A percentile compares a stretch with the other conserved stretches of the same genome.
Evolutionary conservation across 257 asterid species (phyloP).

Genomic region (Solanum clarkiae): DNA sequence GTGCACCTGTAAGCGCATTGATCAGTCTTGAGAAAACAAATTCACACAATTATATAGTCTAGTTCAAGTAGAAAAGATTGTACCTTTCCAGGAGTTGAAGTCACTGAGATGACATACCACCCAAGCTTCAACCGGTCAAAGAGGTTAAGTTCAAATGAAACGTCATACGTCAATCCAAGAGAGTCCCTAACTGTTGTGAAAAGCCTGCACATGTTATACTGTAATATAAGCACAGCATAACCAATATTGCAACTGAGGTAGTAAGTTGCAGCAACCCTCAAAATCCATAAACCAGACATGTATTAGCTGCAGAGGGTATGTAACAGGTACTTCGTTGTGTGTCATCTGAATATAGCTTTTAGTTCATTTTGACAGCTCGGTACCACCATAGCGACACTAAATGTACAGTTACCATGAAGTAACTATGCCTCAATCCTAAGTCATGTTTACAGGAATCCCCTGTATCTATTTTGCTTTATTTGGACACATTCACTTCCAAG

Average conservation of each 20-base stretch:
- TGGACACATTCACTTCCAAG: neutral
- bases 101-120: conserved; percentile 95
- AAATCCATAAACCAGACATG: neutral
- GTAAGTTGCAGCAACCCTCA: neutral
- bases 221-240: neutral
- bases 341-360: neutral
- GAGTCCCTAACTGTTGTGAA: conserved; percentile 98
- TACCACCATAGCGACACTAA: neutral
- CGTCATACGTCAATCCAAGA: conserved; percentile 95
- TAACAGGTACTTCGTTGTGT: neutral
- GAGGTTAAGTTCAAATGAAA: conserved; percentile 91
- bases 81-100: conserved; percentile 98
- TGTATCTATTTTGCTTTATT: neutral
- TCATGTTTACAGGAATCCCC: neutral
- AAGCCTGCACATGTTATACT: conserved; percentile 39
- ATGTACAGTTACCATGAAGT: neutral
- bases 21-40: conserved; percentile 4
- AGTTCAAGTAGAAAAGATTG: neutral
- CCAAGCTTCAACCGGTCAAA: conserved; percentile 97
- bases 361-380: neutral
- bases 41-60: neutral
- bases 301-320: neutral
- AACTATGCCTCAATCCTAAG: neutral
- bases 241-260: neutral
- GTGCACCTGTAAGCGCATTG: conserved; percentile 53